Base-by-base conservation (phyloP, 495 filamentous ascomycete genomes). In the Darksidea phi region DNA sequence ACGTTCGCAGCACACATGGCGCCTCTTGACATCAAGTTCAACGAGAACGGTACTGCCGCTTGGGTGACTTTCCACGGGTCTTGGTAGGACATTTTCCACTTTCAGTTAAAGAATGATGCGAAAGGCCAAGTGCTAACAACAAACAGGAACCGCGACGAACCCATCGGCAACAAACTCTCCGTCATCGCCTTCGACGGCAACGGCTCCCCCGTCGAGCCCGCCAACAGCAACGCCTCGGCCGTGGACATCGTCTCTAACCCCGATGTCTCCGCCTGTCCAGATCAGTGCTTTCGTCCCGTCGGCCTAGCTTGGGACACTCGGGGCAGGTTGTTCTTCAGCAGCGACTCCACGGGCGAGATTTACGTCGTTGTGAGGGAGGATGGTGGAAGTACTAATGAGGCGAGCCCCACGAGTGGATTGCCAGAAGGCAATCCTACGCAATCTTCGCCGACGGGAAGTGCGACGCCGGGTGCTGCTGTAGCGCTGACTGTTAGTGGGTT, bases 241-340 rank as follows among this genome's bases (percentile, higher is more conserved):
- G 66, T 77, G 34, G 73, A 77, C 38, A 72, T 82, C 53, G 64
- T 82, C 55, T 64, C 79, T 59, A 82, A 82, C 54, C 28, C 45
- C 21, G 74, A 79, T 52, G 66, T 63, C 17, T 67, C 63, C 66
- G n/a, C 48, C 8, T 74, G 71, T 37, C 71, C 71, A 2, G 68
- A 79, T 38, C 57, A 57, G 24, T 82, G 79, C 70, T 78, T 82
- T 72, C 72, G 80, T 1, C 80, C 79, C 2, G 79, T 79, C 0
- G 78, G 78, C 1, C 71, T 82, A 1, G 79, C 73, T 0, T 80
- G 78, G 63, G 79, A 82, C 53, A 64, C 48, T 23, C 68, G 77
- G 51, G 77, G 77, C 2, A 59, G 78, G 5, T 63, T 82, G 48
- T 82, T 74, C 67, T 75, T 82, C 72, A 75, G 72, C 49, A 75